These are phyloP conservation scores for Diplotaxis tenuifolia DNA, from an alignment of 345 rosid species.

Conservation along the genomic window DNA sequence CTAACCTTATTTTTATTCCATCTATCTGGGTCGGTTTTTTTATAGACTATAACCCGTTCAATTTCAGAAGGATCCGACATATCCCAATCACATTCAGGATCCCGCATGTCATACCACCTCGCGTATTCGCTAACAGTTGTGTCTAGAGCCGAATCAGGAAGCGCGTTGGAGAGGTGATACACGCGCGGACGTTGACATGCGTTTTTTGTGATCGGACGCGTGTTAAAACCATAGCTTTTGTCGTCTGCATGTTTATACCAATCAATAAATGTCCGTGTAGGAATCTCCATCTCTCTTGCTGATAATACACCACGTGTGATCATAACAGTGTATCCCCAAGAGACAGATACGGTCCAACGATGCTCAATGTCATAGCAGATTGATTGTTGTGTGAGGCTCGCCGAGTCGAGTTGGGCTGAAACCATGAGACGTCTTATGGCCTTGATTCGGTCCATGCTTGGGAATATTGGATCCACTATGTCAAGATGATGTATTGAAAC, in stretches of 20 bases:
- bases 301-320: slow-evolving; percentile 48
- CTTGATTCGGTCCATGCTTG: slow-evolving; percentile 42
- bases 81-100: slow-evolving; percentile 48
- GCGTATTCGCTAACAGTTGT: slow-evolving; percentile 50
- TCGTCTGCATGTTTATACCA: slow-evolving; percentile 51
- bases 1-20: slow-evolving; percentile 48
- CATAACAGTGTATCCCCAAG: slow-evolving; percentile 81
- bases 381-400: slow-evolving; percentile 64
- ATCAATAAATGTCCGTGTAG: slow-evolving; percentile 54
- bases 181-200: slow-evolving; percentile 56
- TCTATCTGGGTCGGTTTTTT: slow-evolving; percentile 43
- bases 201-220: slow-evolving; percentile 42
- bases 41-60: slow-evolving; percentile 40
- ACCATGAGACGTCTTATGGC: slow-evolving; percentile 45
- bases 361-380: slow-evolving; percentile 56
- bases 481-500: slow-evolving; percentile 75
- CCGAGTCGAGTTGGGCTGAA: slow-evolving; percentile 57
- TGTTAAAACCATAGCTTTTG: slow-evolving; percentile 48
- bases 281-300: slow-evolving; percentile 52
- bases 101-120: slow-evolving; percentile 13
- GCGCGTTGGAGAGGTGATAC: slow-evolving; percentile 45
- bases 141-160: slow-evolving; percentile 15
- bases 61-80: slow-evolving; percentile 40
- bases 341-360: slow-evolving; percentile 68
- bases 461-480: slow-evolving; percentile 62